Percentiles rank a stretch among this genome's conserved stretches.
Conservation (phyloP, 495 filamentous ascomycete species). For the Poronia punctata region DNA sequence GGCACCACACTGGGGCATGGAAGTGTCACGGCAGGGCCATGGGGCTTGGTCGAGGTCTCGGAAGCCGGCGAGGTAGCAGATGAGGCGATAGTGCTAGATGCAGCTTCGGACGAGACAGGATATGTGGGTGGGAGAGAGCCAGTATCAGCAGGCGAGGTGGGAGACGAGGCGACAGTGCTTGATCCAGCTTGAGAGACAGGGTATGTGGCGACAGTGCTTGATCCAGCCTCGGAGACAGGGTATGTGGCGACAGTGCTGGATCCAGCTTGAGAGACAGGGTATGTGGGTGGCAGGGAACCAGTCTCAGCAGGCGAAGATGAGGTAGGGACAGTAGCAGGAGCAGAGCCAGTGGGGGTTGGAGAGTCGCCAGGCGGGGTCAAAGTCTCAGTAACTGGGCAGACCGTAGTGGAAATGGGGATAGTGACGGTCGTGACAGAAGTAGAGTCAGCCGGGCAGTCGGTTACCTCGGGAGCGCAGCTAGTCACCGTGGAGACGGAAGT, state of each 20-base stretch:
- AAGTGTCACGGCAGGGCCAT: slow-evolving; percentile 32
- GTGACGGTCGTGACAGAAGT: slow-evolving; percentile 47
- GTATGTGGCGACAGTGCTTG: slow-evolving; percentile 12
- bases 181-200: slow-evolving; percentile 10
- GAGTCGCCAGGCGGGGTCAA: slow-evolving; percentile 16
- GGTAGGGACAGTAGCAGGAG: slow-evolving; percentile 13
- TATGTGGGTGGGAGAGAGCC: too few species aligned
- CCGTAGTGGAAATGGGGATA: slow-evolving; percentile 56
- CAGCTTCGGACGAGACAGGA: neutral
- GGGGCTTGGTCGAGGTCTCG: slow-evolving; percentile 29
- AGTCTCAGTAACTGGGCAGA: slow-evolving; percentile 46
- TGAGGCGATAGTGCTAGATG: slow-evolving; percentile 1
- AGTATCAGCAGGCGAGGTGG: slow-evolving; percentile 6
- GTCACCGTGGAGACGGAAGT: slow-evolving; percentile 55
- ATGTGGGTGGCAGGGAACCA: slow-evolving; percentile 15
- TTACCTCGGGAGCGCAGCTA: slow-evolving; percentile 49
- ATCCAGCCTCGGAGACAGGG: slow-evolving; percentile 8
- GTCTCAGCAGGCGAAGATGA: slow-evolving; percentile 13
- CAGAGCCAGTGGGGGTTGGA: slow-evolving; percentile 8
- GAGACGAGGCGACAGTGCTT: slow-evolving; percentile 11
- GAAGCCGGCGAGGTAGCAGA: slow-evolving; percentile 17
- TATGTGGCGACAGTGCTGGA: too few species aligned
- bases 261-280: slow-evolving; percentile 10
- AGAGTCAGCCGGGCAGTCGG: slow-evolving; percentile 52
- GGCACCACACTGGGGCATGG: slow-evolving; percentile 71